Percentiles rank a stretch among this genome's conserved stretches.
Evolutionary conservation across 495 filamentous ascomycete genomes (phyloP).

Genomic region (Xylaria telfairii): DNA sequence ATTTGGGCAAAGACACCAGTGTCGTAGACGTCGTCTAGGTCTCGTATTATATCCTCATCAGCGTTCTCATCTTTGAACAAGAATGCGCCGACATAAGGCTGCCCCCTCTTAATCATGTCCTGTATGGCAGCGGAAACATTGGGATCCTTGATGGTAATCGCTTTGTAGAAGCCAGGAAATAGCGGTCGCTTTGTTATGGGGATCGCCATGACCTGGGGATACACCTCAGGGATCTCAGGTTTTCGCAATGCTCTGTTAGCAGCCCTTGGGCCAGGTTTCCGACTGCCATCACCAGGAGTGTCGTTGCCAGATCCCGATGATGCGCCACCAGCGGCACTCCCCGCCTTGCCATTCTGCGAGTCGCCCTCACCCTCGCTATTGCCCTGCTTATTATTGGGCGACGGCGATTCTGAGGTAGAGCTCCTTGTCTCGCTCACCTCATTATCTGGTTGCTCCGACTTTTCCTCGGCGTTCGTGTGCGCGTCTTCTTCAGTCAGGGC

Average conservation of each 20-base stretch:
- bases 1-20: constrained; percentile 97
- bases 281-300: constrained; percentile 55
- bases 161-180: constrained; percentile 99
- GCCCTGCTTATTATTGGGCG: constrained; percentile 38
- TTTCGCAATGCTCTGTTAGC: constrained; percentile 81
- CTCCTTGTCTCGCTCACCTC: constrained; percentile 44
- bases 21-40: constrained; percentile 86
- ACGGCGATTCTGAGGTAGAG: constrained; percentile 45
- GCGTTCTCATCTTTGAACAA: constrained; percentile 94
- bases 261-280: constrained; percentile 65
- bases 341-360: constrained; percentile 51
- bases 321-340: constrained; percentile 44
- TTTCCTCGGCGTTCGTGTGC: constrained; percentile 53
- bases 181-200: constrained; percentile 95
- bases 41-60: constrained; percentile 90
- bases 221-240: constrained; percentile 88
- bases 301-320: constrained; percentile 53
- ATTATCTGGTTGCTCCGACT: constrained; percentile 49
- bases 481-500: constrained; percentile 55
- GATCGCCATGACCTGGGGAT: constrained; percentile 98
- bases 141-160: constrained; percentile 90
- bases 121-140: constrained; percentile 88
- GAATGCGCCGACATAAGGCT: constrained; percentile 97
- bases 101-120: constrained; percentile 97
- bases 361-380: constrained; percentile 48